Base-by-base conservation (phyloP, 495 filamentous ascomycete species). In the Penicillium manginii region DNA sequence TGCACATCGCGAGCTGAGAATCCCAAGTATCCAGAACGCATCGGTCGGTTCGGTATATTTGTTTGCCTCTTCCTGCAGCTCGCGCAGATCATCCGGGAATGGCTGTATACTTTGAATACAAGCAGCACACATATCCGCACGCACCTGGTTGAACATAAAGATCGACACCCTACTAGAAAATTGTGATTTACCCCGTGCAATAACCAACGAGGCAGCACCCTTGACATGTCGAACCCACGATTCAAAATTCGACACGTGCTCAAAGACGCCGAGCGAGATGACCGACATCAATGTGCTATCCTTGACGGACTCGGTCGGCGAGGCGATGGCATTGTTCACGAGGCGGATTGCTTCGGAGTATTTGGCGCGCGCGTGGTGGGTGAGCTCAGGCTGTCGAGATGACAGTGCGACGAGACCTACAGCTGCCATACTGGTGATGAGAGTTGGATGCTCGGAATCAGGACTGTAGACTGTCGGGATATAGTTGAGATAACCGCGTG, bases 201-300 rank as follows among this genome's bases (percentile, higher is more conserved):
- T 69, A 2, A 81, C 71, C 14, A 87, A 63, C 0, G 81, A 73
- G 2, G 74, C 78, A 15, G 83, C 81, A 8, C 84, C 84, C 42
- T 81, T 73, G 60, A 86, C 68, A 55, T 87, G 83, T 50, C 81
- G 74, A 29, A 74, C 70, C 72, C 83, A 87, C 22, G 68, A 63
- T 9, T 72, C 67, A 53, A 62, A 69, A 11, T 77, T 73, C 6
- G 78, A 73, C 51, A 81, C 74, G 59, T 81, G 80, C 67, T 86
- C 83, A 52, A 83, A 87, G 3, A 84, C 67, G n/a, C 80, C 78
- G n/a, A 87, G 69, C 26, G 84, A 80, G 31, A 87, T 78, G n/a
- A 84, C 75, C 6, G 81, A 74, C 55, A 86, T 80, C 65, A 87
- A 72, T 14, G 83, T 87, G 52, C 74, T 82, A 60, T 87, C 83